These are phyloP conservation scores for Neohortaea acidophila DNA, from an alignment of 495 filamentous ascomycete genomes.

Conservation along the genomic window DNA sequence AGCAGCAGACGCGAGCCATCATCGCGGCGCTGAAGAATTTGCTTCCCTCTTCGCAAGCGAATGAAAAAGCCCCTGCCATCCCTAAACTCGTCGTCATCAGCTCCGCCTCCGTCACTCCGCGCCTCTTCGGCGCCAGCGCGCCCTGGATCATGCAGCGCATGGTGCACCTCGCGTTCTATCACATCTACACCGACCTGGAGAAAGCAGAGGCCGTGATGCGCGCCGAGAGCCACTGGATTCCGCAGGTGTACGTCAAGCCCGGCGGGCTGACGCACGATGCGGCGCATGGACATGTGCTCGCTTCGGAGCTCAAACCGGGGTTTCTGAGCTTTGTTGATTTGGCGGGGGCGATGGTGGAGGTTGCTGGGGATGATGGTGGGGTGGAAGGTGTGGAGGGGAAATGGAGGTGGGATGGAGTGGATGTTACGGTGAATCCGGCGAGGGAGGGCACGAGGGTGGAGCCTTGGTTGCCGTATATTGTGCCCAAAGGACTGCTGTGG, in stretches of 20 bases:
- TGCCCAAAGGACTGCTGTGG: constrained; percentile 18
- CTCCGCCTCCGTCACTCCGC: constrained; percentile 27
- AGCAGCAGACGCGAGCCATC: constrained; percentile 24
- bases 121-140: constrained; percentile 17
- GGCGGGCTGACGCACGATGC: constrained; percentile 28
- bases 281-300: constrained; percentile 30
- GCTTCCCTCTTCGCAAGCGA: no score
- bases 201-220: constrained; percentile 27
- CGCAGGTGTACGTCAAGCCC: constrained; percentile 32
- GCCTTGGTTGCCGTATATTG: constrained; percentile 12
- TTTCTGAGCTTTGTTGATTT: constrained; percentile 32
- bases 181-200: constrained; percentile 29
- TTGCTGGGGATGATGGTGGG: constrained; percentile 27
- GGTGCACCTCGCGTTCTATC: constrained; percentile 19
- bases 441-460: constrained; percentile 13
- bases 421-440: constrained; percentile 27
- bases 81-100: constrained; percentile 31
- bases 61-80: background rate
- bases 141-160: constrained; percentile 20
- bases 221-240: constrained; percentile 22
- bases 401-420: constrained; percentile 25
- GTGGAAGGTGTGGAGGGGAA: no score
- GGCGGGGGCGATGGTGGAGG: constrained; percentile 35
- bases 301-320: constrained; percentile 22
- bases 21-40: constrained; percentile 21